Evolutionary conservation across 1,284 basidiomycete genomes (phyloP).

Genomic region (Fomitiporia mediterranea): DNA sequence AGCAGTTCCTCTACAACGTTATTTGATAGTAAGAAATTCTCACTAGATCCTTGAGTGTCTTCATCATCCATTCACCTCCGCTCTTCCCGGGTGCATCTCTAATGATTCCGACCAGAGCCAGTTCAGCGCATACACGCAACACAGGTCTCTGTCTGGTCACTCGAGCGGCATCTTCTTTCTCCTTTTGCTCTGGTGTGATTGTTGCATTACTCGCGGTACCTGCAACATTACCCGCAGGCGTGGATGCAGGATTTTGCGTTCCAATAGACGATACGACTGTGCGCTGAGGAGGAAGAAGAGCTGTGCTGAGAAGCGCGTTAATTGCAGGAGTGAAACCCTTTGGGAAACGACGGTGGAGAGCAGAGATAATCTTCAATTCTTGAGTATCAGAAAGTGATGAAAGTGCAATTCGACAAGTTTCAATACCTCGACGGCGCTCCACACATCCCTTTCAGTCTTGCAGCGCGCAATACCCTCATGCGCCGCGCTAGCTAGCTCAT

Average conservation of each 20-base stretch:
- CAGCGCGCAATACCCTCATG: slow-evolving; percentile 84
- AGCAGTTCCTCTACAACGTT: background rate
- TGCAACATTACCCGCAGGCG: slow-evolving; percentile 21
- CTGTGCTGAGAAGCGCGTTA: slow-evolving; percentile 56
- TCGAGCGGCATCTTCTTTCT: slow-evolving; percentile 87
- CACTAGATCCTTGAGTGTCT: slow-evolving; percentile 77
- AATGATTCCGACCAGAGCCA: slow-evolving; percentile 84
- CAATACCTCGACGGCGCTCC: slow-evolving; percentile 86
- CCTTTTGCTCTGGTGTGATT: slow-evolving; percentile 74
- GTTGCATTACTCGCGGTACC: slow-evolving; percentile 38
- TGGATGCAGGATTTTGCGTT: background rate
- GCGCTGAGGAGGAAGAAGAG: slow-evolving; percentile 63
- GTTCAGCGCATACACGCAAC: slow-evolving; percentile 83
- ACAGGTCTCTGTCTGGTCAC: slow-evolving; percentile 81
- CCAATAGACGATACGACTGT: slow-evolving; percentile 26
- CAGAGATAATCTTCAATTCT: slow-evolving; percentile 69
- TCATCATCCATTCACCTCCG: slow-evolving; percentile 86
- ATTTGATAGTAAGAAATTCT: slow-evolving; percentile 27
- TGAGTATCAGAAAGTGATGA: slow-evolving; percentile 14
- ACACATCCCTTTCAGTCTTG: slow-evolving; percentile 85
- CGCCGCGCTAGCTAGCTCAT: slow-evolving; percentile 86
- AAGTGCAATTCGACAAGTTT: background rate
- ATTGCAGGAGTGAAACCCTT: slow-evolving; percentile 74
- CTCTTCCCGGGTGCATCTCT: slow-evolving; percentile 60
- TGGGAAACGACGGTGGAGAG: slow-evolving; percentile 86